These are phyloP conservation scores for Teunomyces cretensis DNA, from an alignment of 805 yeast genomes.

Conservation along the genomic window DNA sequence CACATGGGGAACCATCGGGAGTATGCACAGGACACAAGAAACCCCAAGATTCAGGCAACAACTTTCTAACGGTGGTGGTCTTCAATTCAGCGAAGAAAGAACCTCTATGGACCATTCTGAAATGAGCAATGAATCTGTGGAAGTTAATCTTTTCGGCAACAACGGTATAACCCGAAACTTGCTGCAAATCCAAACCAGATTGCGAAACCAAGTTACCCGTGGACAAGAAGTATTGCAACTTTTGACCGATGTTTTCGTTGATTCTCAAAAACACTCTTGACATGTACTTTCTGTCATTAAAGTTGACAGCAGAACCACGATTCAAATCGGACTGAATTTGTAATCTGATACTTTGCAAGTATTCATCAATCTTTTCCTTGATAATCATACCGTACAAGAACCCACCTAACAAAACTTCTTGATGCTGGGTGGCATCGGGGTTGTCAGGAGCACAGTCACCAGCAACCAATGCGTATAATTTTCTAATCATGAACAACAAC, in stretches of 20 bases:
- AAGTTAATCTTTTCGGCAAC: constrained; percentile 98
- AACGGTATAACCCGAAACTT: constrained; percentile 96
- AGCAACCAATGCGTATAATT: constrained; percentile 89
- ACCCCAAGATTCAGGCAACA: constrained; percentile 98
- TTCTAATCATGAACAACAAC: constrained; percentile 92
- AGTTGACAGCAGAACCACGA: constrained; percentile 79
- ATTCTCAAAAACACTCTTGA: constrained; percentile 71
- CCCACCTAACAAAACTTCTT: constrained; percentile 93
- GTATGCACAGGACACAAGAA: constrained; percentile 98
- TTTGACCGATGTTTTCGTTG: constrained; percentile 92
- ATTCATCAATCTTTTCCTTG: constrained; percentile 95
- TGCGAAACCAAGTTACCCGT: constrained; percentile 97
- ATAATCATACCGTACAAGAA: constrained; percentile 94
- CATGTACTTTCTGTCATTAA: constrained; percentile 82
- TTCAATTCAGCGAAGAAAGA: constrained; percentile 97
- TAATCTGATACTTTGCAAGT: constrained; percentile 65
- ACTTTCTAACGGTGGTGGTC: constrained; percentile 94
- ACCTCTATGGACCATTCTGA: constrained; percentile 99
- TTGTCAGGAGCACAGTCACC: constrained; percentile 97
- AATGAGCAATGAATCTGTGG: constrained; percentile 96
- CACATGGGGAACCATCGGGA: constrained; percentile 99
- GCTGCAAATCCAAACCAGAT: constrained; percentile 96
- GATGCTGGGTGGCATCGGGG: constrained; percentile 99
- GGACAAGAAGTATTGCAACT: constrained; percentile 88
- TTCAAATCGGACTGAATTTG: constrained; percentile 79